These are phyloP conservation scores for Phytophthora rubi DNA, from an alignment of 352 stramenopile species.

Conservation along the genomic window DNA sequence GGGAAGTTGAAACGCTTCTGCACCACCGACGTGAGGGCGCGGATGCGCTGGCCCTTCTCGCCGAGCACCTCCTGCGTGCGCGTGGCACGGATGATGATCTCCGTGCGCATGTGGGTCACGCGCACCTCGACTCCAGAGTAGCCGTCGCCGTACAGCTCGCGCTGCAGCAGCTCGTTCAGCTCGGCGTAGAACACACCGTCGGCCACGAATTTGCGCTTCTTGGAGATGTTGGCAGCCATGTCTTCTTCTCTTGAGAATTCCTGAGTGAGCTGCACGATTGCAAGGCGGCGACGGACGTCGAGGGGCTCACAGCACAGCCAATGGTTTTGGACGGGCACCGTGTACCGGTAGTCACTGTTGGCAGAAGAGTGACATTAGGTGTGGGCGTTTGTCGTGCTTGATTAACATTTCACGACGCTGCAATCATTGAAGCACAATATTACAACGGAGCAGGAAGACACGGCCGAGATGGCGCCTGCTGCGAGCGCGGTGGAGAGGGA, in stretches of 20 bases:
- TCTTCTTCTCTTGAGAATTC: constrained; percentile 38
- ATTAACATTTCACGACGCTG: too few species aligned
- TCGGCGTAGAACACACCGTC: constrained; percentile 99
- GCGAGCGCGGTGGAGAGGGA: not conserved
- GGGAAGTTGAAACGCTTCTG: constrained; percentile 99
- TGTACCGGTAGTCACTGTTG: too few species aligned
- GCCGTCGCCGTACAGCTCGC: constrained; percentile 98
- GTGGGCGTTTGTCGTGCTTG: too few species aligned
- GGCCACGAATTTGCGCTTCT: constrained; percentile 99
- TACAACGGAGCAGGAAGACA: not conserved
- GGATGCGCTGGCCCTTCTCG: constrained; percentile 99
- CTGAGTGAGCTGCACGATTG: constrained; percentile 29
- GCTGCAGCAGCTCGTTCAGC: constrained; percentile 98
- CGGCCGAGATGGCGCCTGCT: not conserved
- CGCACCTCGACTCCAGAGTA: constrained; percentile 99
- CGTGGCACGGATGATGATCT: constrained; percentile 99
- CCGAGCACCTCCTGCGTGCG: constrained; percentile 99
- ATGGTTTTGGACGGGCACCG: too few species aligned
- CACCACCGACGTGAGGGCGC: constrained; percentile 98
- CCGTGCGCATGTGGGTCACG: constrained; percentile 98
- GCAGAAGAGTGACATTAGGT: too few species aligned
- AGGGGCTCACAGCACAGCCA: too few species aligned
- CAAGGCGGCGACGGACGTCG: too few species aligned
- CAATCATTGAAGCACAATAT: too few species aligned
- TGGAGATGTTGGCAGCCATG: constrained; percentile 95